A percentile compares a stretch with the other conserved stretches of the same genome.
Evolutionary conservation across 768 basidiomycete genomes (phyloP).

Genomic region (Obba rivulosa): DNA sequence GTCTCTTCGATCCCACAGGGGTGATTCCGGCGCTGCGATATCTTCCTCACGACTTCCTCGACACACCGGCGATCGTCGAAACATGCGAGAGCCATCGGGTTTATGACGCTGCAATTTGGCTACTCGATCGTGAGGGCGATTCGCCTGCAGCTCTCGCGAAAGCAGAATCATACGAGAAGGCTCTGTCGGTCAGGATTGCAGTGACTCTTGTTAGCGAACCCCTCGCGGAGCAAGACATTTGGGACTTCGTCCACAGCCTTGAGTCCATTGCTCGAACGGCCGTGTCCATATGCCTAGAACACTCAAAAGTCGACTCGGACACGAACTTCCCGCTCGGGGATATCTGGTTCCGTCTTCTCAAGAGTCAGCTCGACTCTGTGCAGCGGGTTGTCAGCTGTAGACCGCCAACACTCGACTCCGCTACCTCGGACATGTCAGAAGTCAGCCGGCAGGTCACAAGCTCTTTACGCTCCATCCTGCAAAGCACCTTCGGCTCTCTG

Average conservation of each 20-base stretch:
- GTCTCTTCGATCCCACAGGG: slow-evolving; percentile 57
- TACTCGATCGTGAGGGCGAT: slow-evolving; percentile 57
- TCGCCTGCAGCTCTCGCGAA: slow-evolving; percentile 62
- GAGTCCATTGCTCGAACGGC: slow-evolving; percentile 56
- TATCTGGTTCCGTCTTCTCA: slow-evolving; percentile 84
- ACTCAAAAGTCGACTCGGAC: slow-evolving; percentile 41
- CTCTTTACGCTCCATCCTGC: slow-evolving; percentile 67
- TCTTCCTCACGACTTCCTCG: slow-evolving; percentile 48
- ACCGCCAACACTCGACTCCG: slow-evolving; percentile 11
- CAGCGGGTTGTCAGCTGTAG: slow-evolving; percentile 56
- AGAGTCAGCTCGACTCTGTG: slow-evolving; percentile 74
- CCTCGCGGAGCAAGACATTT: slow-evolving; percentile 5
- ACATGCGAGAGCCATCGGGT: slow-evolving; percentile 65
- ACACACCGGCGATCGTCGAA: slow-evolving; percentile 48
- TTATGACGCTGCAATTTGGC: slow-evolving; percentile 82
- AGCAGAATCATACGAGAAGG: slow-evolving; percentile 53
- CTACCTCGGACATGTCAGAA: slow-evolving; percentile 12
- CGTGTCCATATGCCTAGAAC: slow-evolving; percentile 64
- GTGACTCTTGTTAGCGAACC: slow-evolving; percentile 26
- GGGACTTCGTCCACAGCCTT: slow-evolving; percentile 42
- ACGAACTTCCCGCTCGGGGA: slow-evolving; percentile 60
- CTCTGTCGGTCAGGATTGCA: slow-evolving; percentile 41
- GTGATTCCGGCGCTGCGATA: slow-evolving; percentile 59
- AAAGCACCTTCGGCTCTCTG: slow-evolving; percentile 77
- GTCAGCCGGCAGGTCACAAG: slow-evolving; percentile 13